These are phyloP conservation scores for Lithocarpus polystachyus DNA, from an alignment of 306 rosid species.

Conservation along the genomic window DNA sequence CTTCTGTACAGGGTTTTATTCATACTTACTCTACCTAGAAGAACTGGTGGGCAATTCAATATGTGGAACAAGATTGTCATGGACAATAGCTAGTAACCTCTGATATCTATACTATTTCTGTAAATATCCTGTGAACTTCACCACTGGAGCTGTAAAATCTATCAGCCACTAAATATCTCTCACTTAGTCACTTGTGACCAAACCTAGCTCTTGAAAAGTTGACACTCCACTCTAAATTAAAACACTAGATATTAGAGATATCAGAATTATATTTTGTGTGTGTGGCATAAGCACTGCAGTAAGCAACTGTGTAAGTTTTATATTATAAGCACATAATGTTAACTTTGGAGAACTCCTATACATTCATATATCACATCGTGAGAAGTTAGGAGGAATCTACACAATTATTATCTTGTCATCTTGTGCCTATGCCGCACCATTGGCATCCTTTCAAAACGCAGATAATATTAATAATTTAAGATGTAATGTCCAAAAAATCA, in stretches of 20 bases:
- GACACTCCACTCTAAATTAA: neutral
- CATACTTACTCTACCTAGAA: conserved; percentile 24
- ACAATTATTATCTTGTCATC: neutral
- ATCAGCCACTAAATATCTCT: neutral
- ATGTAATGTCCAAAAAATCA: neutral
- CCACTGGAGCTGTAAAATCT: neutral
- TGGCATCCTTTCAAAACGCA: conserved; percentile 2
- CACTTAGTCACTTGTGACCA: neutral
- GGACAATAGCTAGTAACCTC: conserved; percentile 24
- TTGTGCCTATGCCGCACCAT: conserved; percentile 3
- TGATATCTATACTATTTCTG: neutral
- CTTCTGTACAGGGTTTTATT: conserved; percentile 23
- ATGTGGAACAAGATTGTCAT: conserved; percentile 35
- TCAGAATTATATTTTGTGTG: neutral
- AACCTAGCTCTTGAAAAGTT: neutral
- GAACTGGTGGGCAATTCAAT: conserved; percentile 29
- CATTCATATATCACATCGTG: neutral
- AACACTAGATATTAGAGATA: neutral
- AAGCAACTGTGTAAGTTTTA: neutral
- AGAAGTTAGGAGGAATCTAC: conserved; percentile 10
- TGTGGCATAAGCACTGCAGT: neutral
- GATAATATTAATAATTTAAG: neutral
- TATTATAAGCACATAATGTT: neutral
- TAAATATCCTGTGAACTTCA: neutral
- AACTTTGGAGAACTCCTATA: neutral